A percentile compares a stretch with the other conserved stretches of the same genome.
Evolutionary conservation across 139 green algal species (phyloP).

Genomic region (Limnomonas spitsbergensis): DNA sequence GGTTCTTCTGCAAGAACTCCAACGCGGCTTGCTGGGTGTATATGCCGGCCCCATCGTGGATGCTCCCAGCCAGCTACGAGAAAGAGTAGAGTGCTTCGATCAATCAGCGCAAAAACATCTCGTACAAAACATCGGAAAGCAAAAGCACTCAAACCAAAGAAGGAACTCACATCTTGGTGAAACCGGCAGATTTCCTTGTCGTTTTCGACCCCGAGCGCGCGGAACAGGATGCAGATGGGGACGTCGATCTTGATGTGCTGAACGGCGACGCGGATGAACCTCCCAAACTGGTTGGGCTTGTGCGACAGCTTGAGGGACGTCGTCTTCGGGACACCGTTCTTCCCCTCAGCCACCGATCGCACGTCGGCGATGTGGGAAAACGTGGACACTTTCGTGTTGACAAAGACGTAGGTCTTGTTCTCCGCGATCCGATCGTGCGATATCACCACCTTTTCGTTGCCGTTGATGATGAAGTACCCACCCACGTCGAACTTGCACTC

Average conservation of each 20-base stretch:
- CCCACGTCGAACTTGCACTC: constrained; percentile 87
- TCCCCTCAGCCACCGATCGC: not conserved
- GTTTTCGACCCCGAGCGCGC: constrained; percentile 81
- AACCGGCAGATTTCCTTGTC: constrained; percentile 40
- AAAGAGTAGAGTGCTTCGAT: too few relatives aligned
- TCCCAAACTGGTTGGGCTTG: constrained; percentile 13
- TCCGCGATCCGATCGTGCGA: constrained; percentile 92
- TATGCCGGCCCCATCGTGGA: not conserved
- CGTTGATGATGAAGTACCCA: constrained; percentile 89
- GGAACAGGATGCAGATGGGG: constrained; percentile 68
- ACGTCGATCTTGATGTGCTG: constrained; percentile 60
- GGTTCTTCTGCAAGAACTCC: not conserved
- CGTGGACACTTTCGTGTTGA: not conserved
- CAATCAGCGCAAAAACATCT: too few relatives aligned
- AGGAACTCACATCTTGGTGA: too few relatives aligned
- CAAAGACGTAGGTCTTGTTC: constrained; percentile 87
- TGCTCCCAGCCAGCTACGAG: not conserved
- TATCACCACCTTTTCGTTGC: constrained; percentile 88
- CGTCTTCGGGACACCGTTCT: constrained; percentile 5
- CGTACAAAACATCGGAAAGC: too few relatives aligned
- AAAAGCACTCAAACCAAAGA: too few relatives aligned
- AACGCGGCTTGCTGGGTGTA: not conserved
- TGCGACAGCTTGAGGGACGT: constrained; percentile 5
- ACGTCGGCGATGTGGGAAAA: constrained; percentile 18
- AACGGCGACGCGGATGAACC: constrained; percentile 67